phyloP scores from a whole-genome alignment of 345 rosid genomes.

The Angophora floribunda region DNA sequence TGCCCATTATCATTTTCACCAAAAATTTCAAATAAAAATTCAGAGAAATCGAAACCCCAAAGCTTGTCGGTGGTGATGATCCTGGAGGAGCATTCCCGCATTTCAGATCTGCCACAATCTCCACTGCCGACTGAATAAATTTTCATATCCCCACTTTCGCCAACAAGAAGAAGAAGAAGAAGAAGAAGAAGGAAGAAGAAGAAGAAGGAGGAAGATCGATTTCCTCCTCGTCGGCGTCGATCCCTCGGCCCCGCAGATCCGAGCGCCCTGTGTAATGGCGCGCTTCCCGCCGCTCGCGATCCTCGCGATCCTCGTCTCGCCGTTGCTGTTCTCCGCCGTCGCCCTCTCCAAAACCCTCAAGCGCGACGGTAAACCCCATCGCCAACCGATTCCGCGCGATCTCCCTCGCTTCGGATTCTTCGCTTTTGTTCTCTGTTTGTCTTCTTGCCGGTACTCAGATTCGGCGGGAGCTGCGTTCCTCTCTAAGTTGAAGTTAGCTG shows the following conservation, averaged over 20 bases:
- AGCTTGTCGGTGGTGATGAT: background rate
- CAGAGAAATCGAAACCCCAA: background rate
- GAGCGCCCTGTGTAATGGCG: background rate
- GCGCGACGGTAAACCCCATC: constrained; percentile 27
- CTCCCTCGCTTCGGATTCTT: background rate
- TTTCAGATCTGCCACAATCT: background rate
- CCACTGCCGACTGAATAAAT: background rate
- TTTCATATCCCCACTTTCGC: background rate
- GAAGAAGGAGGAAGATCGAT: background rate
- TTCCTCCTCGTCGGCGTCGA: background rate
- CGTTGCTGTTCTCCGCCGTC: constrained; percentile 12
- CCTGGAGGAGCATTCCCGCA: background rate
- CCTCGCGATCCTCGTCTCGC: constrained; percentile 4
- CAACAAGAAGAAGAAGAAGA: background rate
- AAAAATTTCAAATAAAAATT: background rate
- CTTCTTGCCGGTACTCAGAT: background rate
- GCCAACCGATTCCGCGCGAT: background rate
- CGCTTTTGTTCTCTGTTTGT: background rate
- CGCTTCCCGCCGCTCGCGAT: constrained; percentile 3
- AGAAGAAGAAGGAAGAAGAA: background rate
- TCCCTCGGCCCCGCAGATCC: background rate
- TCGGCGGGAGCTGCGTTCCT: background rate
- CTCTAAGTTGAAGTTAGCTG: background rate
- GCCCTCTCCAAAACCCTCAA: constrained; percentile 49
- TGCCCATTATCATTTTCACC: background rate